Conservation (phyloP, 331 rosid genomes). For the Pyrus hybrid region DNA sequence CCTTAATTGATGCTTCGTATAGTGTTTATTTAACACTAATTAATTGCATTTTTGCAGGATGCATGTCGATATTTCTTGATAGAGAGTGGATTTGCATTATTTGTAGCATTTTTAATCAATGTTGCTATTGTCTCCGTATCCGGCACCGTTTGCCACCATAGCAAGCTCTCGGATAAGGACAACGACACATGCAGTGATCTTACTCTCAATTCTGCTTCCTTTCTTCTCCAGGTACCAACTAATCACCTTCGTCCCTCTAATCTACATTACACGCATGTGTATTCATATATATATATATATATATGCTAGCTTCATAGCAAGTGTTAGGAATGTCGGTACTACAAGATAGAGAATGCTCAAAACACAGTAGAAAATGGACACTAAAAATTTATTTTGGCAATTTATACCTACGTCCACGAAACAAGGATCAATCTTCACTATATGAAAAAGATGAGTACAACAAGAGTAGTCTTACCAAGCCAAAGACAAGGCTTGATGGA, state of each 20-base stretch:
- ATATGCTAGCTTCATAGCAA: not conserved
- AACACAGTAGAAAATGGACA: too few relatives aligned
- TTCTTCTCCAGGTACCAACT: constrained; percentile 66
- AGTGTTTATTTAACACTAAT: not conserved
- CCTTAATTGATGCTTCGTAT: not conserved
- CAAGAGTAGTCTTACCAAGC: too few relatives aligned
- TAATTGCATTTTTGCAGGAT: constrained; percentile 33
- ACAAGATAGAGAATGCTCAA: too few relatives aligned
- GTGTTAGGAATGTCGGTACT: too few relatives aligned
- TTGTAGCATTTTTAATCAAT: constrained; percentile 74
- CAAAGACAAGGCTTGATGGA: too few relatives aligned
- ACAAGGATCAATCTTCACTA: too few relatives aligned
- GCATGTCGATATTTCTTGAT: constrained; percentile 69
- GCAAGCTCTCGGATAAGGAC: constrained; percentile 22
- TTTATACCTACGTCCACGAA: too few relatives aligned
- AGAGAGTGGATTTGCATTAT: constrained; percentile 72
- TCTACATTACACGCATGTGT: not conserved
- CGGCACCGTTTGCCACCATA: constrained; percentile 44
- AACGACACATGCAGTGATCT: constrained; percentile 35
- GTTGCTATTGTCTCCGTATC: constrained; percentile 71
- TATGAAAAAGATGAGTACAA: too few relatives aligned
- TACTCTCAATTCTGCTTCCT: constrained; percentile 65
- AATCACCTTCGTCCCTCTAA: not conserved
- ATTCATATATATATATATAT: not conserved
- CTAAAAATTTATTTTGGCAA: too few relatives aligned